Evolutionary conservation across 768 basidiomycete genomes (phyloP), one percentile per base, ranked within the genome.

Genomic region (Amanita exitialis): DNA sequence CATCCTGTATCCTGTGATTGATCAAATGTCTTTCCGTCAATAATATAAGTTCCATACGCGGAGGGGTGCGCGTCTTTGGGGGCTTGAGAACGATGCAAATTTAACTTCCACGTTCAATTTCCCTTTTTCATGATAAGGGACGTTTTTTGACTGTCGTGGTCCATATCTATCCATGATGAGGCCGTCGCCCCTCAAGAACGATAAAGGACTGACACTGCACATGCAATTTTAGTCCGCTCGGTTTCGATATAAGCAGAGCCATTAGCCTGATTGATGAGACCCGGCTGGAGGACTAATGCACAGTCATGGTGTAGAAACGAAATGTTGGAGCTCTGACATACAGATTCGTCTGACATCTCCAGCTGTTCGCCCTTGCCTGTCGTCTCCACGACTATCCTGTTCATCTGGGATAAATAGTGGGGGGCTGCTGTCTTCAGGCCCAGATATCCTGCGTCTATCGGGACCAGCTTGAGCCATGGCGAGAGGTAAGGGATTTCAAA

Each of bases 211-310:
- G 59, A 97, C 94, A 98, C 90, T 37, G 96, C 92, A 63, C 92
- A 96, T 4, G 92, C 93, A 56, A 99, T 82, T 69, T 99, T 99
- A 0, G 90, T 89, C 50, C 77, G 77, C 51, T 88, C 86, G 1
- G 86, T 87, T 68, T 99, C 96, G 58, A 99, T 88, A 62, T 98
- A 99, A 9, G 92, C 93, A 15, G 93, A 96, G 1, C 96, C 96
- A 61, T 92, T 94, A 1, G 96, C 95, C 67, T 96, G 92, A 54
- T 70, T 86, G 49, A 96, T 91, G 12, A 98, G 70, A 7, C 93
- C 92, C 25, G 90, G 82, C 62, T 93, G 84, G 44, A 99, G 69
- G 66, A 90, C 94, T 99, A 56, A 50, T 53, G 54, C 44, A 25
- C 47, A 36, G 44, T 39, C 25, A 49, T 47, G 46, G 44, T 41